Conservation (phyloP, 1,284 basidiomycete genomes). For the Naganishia liquefaciens region DNA sequence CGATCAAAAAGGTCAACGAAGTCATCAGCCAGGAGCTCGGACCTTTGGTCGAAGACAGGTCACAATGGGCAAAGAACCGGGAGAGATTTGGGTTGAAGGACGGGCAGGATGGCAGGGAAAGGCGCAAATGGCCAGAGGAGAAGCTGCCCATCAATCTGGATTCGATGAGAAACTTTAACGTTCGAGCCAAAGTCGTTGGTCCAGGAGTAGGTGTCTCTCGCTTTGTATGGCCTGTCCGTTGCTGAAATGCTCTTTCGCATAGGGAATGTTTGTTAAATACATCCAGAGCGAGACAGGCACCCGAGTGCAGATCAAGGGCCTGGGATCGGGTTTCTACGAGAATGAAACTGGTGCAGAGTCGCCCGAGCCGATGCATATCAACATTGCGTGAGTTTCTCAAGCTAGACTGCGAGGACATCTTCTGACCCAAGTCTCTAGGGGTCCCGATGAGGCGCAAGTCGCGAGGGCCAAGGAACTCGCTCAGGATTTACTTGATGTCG, state of each 20-base stretch:
- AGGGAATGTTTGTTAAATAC: conserved; percentile 97
- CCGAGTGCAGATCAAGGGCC: conserved; percentile 96
- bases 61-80: conserved; percentile 52
- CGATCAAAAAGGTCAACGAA: conserved; percentile 80
- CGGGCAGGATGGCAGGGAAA: conserved; percentile 36
- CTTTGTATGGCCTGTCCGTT: neutral
- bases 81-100: conserved; percentile 37
- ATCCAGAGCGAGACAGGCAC: conserved; percentile 96
- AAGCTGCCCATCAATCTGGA: conserved; percentile 86
- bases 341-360: conserved; percentile 87
- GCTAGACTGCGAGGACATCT: neutral
- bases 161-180: conserved; percentile 91
- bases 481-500: conserved; percentile 83
- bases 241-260: conserved; percentile 1
- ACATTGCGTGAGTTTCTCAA: conserved; percentile 68
- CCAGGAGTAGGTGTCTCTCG: conserved; percentile 65
- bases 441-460: conserved; percentile 84
- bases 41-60: conserved; percentile 82
- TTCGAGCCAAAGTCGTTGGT: conserved; percentile 95
- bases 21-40: conserved; percentile 82
- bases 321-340: conserved; percentile 93
- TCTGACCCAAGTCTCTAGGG: conserved; percentile 57
- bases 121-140: conserved; percentile 93
- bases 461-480: conserved; percentile 82
- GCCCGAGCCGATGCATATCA: conserved; percentile 91